phyloP scores from a whole-genome alignment of 1,284 basidiomycete species.

The Hemileia vastatrix region DNA sequence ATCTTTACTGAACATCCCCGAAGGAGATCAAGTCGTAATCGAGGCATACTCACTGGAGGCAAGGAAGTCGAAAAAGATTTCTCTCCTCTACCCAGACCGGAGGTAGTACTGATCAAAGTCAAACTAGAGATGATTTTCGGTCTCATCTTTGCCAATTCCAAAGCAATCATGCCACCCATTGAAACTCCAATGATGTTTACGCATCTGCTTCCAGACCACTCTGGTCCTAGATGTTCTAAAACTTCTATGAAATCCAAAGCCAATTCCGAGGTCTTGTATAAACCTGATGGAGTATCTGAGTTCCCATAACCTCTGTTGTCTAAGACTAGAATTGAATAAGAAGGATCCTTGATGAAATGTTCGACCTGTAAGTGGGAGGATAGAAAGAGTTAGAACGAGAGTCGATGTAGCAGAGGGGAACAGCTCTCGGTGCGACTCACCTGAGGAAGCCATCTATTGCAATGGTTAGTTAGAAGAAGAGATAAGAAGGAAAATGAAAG shows the following conservation, averaged over 20 bases:
- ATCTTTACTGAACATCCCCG: no score
- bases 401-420: no score
- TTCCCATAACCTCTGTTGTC: slow-evolving; percentile 42
- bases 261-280: slow-evolving; percentile 38
- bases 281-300: slow-evolving; percentile 34
- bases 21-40: no score
- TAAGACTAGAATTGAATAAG: no score
- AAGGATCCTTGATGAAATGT: no score
- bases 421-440: no score
- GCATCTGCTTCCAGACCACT: slow-evolving; percentile 30
- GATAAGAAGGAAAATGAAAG: no score
- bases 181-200: slow-evolving; percentile 39
- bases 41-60: no score
- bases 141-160: slow-evolving; percentile 26
- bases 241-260: slow-evolving; percentile 37
- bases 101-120: slow-evolving; percentile 36
- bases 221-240: slow-evolving; percentile 29
- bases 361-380: no score
- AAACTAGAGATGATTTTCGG: slow-evolving; percentile 28
- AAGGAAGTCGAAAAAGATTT: slow-evolving; percentile 13
- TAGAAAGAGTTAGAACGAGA: no score
- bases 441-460: no score
- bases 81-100: slow-evolving; percentile 27
- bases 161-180: slow-evolving; percentile 44
- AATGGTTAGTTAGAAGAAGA: no score